These are phyloP conservation scores for Lactifluus volemus DNA, from an alignment of 768 basidiomycete genomes.

Conservation along the genomic window DNA sequence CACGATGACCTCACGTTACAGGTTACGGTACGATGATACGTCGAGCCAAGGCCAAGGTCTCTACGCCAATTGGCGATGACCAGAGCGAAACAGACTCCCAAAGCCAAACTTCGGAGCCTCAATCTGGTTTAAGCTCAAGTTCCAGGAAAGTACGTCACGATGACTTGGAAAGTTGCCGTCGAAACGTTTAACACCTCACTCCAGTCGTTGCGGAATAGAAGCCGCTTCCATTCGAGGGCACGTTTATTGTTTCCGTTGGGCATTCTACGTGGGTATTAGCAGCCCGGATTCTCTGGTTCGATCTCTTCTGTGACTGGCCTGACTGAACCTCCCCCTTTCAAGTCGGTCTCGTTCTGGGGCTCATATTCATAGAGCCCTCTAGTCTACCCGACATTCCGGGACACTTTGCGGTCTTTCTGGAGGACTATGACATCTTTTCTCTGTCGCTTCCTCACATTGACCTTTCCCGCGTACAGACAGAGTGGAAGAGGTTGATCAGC, in stretches of 20 bases:
- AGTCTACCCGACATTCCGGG: slow-evolving; percentile 63
- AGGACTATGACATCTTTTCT: slow-evolving; percentile 55
- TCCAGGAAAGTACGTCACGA: slow-evolving; percentile 25
- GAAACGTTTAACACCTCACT: not conserved
- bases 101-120: slow-evolving; percentile 22
- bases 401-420: slow-evolving; percentile 55
- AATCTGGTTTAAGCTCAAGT: slow-evolving; percentile 15
- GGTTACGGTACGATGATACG: slow-evolving; percentile 25
- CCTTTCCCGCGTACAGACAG: slow-evolving; percentile 56
- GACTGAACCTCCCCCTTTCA: not conserved
- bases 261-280: slow-evolving; percentile 40
- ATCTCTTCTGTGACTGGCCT: not conserved
- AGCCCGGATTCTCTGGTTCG: not conserved
- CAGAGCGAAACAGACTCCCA: slow-evolving; percentile 22
- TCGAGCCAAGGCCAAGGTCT: slow-evolving; percentile 27
- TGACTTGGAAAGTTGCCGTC: not conserved
- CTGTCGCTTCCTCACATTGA: slow-evolving; percentile 60
- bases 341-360: slow-evolving; percentile 63
- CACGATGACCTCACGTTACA: no score
- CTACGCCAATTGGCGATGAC: slow-evolving; percentile 15
- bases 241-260: slow-evolving; percentile 69
- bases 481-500: slow-evolving; percentile 59
- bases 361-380: slow-evolving; percentile 55
- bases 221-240: slow-evolving; percentile 26
- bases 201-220: not conserved